These are phyloP conservation scores for Sugiyamaella sp. DNA, from an alignment of 1,139 yeast species.

Conservation along the genomic window DNA sequence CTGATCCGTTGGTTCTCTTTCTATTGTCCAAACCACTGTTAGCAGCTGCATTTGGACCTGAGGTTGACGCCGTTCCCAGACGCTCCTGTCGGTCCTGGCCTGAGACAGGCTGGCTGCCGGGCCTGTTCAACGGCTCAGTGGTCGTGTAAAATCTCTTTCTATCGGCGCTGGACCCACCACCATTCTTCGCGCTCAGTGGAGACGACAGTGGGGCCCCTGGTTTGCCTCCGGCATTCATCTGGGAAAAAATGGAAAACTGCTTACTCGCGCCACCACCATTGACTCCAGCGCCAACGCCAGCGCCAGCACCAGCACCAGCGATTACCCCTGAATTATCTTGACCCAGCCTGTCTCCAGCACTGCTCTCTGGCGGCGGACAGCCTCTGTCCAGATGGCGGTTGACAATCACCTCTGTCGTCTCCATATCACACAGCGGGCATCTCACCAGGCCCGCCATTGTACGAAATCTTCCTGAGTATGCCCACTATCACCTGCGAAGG, in stretches of 20 bases:
- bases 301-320: no score
- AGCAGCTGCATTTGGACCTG: no score
- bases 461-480: no score
- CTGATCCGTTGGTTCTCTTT: neutral
- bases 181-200: neutral
- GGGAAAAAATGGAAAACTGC: neutral
- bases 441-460: conserved; percentile 21
- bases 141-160: conserved; percentile 4
- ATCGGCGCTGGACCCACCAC: neutral
- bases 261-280: neutral
- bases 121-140: neutral
- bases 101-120: neutral
- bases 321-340: conserved; percentile 14
- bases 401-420: conserved; percentile 39
- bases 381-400: conserved; percentile 46
- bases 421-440: conserved; percentile 45
- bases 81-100: no score
- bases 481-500: no score
- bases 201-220: neutral
- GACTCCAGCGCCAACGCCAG: no score
- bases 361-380: conserved; percentile 32
- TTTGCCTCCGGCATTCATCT: neutral
- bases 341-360: neutral
- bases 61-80: no score
- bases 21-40: neutral